Evolutionary conservation across 441 rosid genomes (phyloP), one percentile per base, ranked within the genome.

Genomic region (Pelargonium citronellum): DNA sequence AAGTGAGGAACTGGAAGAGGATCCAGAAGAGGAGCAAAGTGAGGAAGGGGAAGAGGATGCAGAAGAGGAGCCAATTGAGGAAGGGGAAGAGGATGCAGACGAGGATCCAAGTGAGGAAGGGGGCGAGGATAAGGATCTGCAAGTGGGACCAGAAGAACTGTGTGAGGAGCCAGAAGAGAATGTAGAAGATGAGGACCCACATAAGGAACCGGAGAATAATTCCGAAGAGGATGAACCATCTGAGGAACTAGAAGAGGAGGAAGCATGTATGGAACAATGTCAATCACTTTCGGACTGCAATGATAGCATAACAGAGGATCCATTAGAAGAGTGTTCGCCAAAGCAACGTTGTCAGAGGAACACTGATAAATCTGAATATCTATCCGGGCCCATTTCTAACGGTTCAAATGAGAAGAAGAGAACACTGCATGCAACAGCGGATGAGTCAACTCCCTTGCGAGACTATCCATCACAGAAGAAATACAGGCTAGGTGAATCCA

Each of bases 381-480:
- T 49, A 44, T 58, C 69, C 34, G 37, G 43, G 22, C 49, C 44
- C 47, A 39, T 67, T 60, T 17, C 47, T 67, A 67, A 67, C 17
- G 27, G 17, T 4, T 71, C 9, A 64, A 67, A 51, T 66, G 67
- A 70, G 7, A 74, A 44, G 27, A 67, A 41, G 74, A 71, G 71
- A 7, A 15, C 51, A 27, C 16, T 22, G 46, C 66, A 67, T 47
- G 17, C 27, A 0, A 20, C 47, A 12, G 41, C 64, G 34, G 34
- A 27, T 70, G 70, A 75, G 49, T 20, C 49, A 7, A 63, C 68
- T 30, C 37, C 49, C 7, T 27, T 51, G 47, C 67, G 58, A 66
- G 34, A 77, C 6, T 1, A 30, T 41, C 60, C n/a, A 58, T 1
- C 55, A 9, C 58, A 2, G 22, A 69, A 74, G 64, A 69, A 66